Percentiles rank a stretch among this genome's conserved stretches.
Evolutionary conservation across 176 grass and related monocot species (phyloP).

Genomic region (Alloteropsis semialata): DNA sequence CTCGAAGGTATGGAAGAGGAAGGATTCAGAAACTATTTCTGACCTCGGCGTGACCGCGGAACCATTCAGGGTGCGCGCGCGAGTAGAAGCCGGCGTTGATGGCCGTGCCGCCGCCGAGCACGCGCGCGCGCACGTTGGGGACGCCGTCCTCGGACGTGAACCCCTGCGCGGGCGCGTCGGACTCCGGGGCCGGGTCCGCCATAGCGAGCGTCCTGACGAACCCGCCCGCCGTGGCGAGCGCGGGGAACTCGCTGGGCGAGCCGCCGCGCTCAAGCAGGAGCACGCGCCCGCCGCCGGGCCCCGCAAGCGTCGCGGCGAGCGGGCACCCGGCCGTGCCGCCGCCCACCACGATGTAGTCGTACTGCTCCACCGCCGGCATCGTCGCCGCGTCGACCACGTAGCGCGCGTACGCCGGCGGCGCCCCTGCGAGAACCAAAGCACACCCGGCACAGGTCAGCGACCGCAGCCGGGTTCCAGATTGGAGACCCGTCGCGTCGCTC

Average conservation of each 20-base stretch:
- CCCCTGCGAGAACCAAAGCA: neutral
- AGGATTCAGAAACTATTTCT: neutral
- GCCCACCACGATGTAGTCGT: constrained; percentile 91
- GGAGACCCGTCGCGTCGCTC: too few relatives aligned
- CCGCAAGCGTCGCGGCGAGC: constrained; percentile 65
- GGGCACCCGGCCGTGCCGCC: constrained; percentile 75
- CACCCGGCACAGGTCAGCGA: neutral
- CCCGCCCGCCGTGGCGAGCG: constrained; percentile 43
- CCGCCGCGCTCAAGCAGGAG: constrained; percentile 75
- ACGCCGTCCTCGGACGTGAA: constrained; percentile 63
- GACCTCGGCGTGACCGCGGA: constrained; percentile 23
- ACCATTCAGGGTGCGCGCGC: constrained; percentile 61
- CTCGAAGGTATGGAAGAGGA: neutral
- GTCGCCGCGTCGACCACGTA: constrained; percentile 53
- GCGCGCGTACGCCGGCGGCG: constrained; percentile 40
- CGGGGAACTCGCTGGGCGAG: constrained; percentile 59
- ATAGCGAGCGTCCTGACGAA: constrained; percentile 66
- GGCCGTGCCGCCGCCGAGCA: constrained; percentile 56
- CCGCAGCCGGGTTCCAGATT: neutral
- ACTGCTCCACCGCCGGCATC: constrained; percentile 56
- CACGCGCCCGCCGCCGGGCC: constrained; percentile 32
- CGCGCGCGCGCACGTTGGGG: constrained; percentile 58
- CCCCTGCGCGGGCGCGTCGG: constrained; percentile 41
- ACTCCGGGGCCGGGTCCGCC: constrained; percentile 47
- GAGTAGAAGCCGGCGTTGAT: constrained; percentile 93